A percentile compares a stretch with the other conserved stretches of the same genome.
These are phyloP conservation scores for Erodium texanum DNA, from an alignment of 441 rosid species.

Conservation along the genomic window DNA sequence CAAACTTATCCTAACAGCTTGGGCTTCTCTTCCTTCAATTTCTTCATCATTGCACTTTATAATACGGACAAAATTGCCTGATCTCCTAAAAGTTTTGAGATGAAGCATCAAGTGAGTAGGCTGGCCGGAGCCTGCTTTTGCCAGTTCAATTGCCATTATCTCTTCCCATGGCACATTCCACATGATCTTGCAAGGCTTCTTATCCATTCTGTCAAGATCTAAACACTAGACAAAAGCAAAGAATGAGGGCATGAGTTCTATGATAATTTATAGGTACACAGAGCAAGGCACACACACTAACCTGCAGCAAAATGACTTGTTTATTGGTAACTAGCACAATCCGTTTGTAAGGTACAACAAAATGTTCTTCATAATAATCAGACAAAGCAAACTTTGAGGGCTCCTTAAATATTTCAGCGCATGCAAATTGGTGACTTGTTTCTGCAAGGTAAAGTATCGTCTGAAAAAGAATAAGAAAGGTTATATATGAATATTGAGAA, in stretches of 20 bases:
- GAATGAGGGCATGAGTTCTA: slow-evolving; percentile 12
- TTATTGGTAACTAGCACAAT: slow-evolving; percentile 79
- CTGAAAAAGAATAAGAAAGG: slow-evolving; percentile 36
- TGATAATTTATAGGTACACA: background rate
- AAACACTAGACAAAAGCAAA: slow-evolving; percentile 47
- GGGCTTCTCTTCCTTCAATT: slow-evolving; percentile 55
- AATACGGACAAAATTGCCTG: slow-evolving; percentile 83
- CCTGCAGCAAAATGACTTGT: slow-evolving; percentile 86
- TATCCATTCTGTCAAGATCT: slow-evolving; percentile 70
- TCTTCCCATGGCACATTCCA: slow-evolving; percentile 99
- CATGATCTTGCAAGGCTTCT: slow-evolving; percentile 83
- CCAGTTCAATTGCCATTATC: slow-evolving; percentile 87
- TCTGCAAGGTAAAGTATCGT: slow-evolving; percentile 90
- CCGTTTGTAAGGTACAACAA: slow-evolving; percentile 69
- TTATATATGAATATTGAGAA: background rate
- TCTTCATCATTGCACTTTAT: slow-evolving; percentile 64
- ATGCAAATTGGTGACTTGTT: slow-evolving; percentile 85
- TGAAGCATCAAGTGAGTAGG: slow-evolving; percentile 92
- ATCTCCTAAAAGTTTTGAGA: slow-evolving; percentile 70
- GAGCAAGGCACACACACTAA: slow-evolving; percentile 16
- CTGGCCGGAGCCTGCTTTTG: slow-evolving; percentile 66
- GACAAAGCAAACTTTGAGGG: slow-evolving; percentile 91
- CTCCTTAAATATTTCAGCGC: slow-evolving; percentile 90
- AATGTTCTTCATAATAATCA: slow-evolving; percentile 85
- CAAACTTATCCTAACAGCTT: slow-evolving; percentile 81